Conservation (phyloP, 129 eudicot species). For the Flaveria brownii region DNA sequence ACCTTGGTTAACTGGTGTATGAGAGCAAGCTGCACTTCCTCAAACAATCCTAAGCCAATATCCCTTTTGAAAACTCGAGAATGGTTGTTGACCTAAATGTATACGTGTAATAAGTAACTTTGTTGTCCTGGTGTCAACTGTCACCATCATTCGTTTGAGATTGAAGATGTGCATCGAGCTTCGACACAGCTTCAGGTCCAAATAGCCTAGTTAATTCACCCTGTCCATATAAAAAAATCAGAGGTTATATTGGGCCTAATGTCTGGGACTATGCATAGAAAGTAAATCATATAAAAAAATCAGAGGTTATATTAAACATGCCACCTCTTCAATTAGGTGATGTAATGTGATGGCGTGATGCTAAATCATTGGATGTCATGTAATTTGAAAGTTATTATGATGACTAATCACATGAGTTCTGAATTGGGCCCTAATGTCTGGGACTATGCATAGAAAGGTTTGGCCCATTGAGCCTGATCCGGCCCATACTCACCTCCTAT, state of each 20-base stretch:
- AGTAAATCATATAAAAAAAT: neutral
- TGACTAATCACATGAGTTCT: neutral
- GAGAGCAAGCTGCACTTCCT: conserved; percentile 15
- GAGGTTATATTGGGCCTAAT: neutral
- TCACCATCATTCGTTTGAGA: conserved; percentile 50
- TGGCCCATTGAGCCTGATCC: neutral
- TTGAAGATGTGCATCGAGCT: conserved; percentile 49
- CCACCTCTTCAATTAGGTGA: neutral
- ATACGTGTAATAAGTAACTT: conserved; percentile 15
- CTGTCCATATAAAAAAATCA: conserved; percentile 39
- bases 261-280: neutral
- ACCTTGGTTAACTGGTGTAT: conserved; percentile 24
- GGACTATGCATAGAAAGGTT: neutral
- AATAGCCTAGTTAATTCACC: conserved; percentile 60
- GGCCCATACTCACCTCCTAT: too few relatives aligned
- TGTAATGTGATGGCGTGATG: neutral
- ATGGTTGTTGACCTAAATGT: conserved; percentile 27
- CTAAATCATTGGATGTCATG: neutral
- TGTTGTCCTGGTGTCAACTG: conserved; percentile 46
- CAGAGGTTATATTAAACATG: neutral
- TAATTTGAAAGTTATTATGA: conserved; percentile 1
- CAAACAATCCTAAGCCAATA: conserved; percentile 30
- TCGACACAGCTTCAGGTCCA: conserved; percentile 59
- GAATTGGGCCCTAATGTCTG: neutral
- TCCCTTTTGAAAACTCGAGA: conserved; percentile 25